Evolutionary conservation across 2,329 filamentous ascomycete species (phyloP).

Genomic region (Aureobasidium sp.): DNA sequence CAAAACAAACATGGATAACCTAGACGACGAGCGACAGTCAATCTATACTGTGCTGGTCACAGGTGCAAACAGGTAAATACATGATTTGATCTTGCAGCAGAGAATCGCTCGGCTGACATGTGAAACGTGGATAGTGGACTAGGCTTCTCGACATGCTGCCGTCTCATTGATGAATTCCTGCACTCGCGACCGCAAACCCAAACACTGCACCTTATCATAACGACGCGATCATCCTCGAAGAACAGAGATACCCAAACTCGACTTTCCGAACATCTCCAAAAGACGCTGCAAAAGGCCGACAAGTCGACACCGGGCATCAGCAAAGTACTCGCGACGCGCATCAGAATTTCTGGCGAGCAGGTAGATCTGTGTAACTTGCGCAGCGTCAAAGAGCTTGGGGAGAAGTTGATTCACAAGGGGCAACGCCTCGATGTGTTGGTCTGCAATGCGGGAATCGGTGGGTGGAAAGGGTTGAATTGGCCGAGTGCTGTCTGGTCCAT

Average conservation of each 20-base stretch:
- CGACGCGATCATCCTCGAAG: constrained; percentile 70
- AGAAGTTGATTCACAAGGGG: constrained; percentile 48
- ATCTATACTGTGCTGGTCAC: constrained; percentile 62
- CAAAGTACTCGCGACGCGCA: constrained; percentile 34
- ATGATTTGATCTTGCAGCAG: neutral
- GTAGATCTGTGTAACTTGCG: constrained; percentile 52
- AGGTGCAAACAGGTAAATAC: constrained; percentile 70
- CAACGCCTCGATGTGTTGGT: constrained; percentile 72
- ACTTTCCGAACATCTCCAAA: constrained; percentile 57
- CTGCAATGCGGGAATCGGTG: constrained; percentile 83
- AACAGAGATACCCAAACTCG: constrained; percentile 62
- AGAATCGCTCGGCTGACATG: constrained; percentile 5
- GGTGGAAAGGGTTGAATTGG: constrained; percentile 77
- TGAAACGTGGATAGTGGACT: constrained; percentile 58
- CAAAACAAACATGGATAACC: neutral
- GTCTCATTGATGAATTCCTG: constrained; percentile 86
- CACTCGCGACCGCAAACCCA: constrained; percentile 57
- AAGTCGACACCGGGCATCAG: constrained; percentile 33
- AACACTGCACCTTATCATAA: constrained; percentile 72
- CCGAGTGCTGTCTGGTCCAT: constrained; percentile 48
- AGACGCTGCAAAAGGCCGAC: constrained; percentile 33
- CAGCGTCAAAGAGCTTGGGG: constrained; percentile 49
- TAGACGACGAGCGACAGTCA: constrained; percentile 7
- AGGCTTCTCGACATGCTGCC: constrained; percentile 74
- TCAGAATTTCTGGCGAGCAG: constrained; percentile 50